phyloP scores from a whole-genome alignment of 352 stramenopile genomes.

The Aphanomyces invadans region DNA sequence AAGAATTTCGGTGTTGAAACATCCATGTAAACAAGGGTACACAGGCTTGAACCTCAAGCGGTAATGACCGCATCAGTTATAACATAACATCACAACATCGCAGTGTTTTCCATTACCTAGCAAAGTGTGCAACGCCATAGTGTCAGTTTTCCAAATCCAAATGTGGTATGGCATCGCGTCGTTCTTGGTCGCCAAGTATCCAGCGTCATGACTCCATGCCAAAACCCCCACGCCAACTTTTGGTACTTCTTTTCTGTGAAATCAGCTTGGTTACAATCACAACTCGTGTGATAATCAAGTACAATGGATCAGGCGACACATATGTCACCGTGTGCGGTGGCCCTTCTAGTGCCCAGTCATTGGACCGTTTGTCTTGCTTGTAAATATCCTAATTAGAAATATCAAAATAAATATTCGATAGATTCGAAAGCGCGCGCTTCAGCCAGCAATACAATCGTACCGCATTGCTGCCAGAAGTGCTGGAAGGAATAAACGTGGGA shows the following conservation, averaged over 20 bases:
- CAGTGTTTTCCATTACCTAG: background rate
- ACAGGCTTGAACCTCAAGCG: too few species aligned
- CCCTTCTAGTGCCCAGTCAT: background rate
- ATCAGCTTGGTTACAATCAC: too few species aligned
- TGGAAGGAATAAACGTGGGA: background rate
- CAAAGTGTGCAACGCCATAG: conserved; percentile 53
- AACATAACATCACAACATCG: too few species aligned
- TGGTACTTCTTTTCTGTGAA: conserved; percentile 60
- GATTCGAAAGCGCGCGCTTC: too few species aligned
- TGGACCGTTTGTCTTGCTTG: background rate
- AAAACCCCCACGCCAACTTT: conserved; percentile 62
- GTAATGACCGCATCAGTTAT: too few species aligned
- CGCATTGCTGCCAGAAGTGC: background rate
- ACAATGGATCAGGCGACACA: conserved; percentile 59
- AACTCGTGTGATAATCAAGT: conserved; percentile 26
- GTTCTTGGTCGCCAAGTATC: conserved; percentile 65
- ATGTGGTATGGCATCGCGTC: conserved; percentile 80
- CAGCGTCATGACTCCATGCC: conserved; percentile 57
- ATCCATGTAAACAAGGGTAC: too few species aligned
- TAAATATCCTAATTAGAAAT: conserved; percentile 3
- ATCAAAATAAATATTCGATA: background rate
- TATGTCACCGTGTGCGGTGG: conserved; percentile 65
- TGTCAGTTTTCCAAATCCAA: conserved; percentile 76
- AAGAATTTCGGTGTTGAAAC: too few species aligned
- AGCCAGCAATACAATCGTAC: too few species aligned